A percentile compares a stretch with the other conserved stretches of the same genome.
Evolutionary conservation across 441 rosid species (phyloP).

Genomic region (Erodium trifolium): DNA sequence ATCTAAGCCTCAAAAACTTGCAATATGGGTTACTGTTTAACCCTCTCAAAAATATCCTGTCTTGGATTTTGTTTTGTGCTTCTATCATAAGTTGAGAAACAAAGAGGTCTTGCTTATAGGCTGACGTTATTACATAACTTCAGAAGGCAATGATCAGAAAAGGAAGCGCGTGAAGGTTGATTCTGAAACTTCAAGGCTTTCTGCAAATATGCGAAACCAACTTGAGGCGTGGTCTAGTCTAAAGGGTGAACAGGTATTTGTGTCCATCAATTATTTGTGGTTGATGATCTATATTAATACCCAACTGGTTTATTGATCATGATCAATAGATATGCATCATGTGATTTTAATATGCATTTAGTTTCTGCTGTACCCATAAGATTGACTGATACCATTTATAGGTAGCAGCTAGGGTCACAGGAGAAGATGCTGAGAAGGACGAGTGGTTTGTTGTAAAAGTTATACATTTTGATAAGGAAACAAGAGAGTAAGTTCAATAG

Average conservation of each 20-base stretch:
- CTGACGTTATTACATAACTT: slow-evolving; percentile 29
- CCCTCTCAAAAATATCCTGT: no score
- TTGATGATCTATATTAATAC: not conserved
- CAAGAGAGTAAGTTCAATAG: slow-evolving; percentile 65
- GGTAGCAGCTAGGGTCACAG: slow-evolving; percentile 91
- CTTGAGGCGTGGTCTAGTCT: slow-evolving; percentile 61
- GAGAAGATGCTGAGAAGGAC: slow-evolving; percentile 73
- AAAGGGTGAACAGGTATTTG: slow-evolving; percentile 76
- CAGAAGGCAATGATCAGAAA: slow-evolving; percentile 78
- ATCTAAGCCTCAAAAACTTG: not conserved
- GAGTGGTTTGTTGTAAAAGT: slow-evolving; percentile 94
- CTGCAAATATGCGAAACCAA: slow-evolving; percentile 61
- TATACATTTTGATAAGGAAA: slow-evolving; percentile 76
- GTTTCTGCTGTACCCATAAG: not conserved
- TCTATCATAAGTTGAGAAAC: not conserved
- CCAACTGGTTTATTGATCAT: not conserved
- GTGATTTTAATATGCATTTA: not conserved
- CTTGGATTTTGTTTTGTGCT: not conserved
- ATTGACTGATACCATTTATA: slow-evolving; percentile 25
- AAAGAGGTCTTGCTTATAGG: not conserved
- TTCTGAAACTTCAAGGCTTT: slow-evolving; percentile 55
- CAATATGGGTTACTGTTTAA: not conserved
- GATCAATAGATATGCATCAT: not conserved
- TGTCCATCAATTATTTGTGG: not conserved
- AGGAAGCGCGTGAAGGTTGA: slow-evolving; percentile 77